A percentile compares a stretch with the other conserved stretches of the same genome.
Conservation (phyloP, 1,139 yeast species). For the Yamadazyma trypodendri region DNA sequence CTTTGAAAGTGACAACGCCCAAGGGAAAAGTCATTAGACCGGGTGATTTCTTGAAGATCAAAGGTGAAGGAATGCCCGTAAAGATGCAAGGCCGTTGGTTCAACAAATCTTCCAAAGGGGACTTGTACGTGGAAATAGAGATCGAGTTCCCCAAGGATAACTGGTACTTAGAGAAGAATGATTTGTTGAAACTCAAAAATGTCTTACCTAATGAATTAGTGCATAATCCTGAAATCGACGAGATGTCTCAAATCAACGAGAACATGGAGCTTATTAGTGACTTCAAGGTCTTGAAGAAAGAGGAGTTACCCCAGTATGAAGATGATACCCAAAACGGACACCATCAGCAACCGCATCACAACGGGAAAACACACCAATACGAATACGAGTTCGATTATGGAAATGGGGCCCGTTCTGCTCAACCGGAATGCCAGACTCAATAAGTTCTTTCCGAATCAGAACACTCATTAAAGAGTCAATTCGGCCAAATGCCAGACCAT, state of each 20-base stretch:
- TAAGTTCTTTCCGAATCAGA: neutral
- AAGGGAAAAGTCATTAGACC: conserved; percentile 81
- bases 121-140: conserved; percentile 66
- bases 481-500: no score
- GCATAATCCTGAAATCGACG: conserved; percentile 24
- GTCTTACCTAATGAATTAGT: conserved; percentile 49
- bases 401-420: conserved; percentile 15
- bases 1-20: conserved; percentile 61
- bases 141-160: conserved; percentile 83
- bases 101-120: conserved; percentile 50
- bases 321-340: conserved; percentile 7
- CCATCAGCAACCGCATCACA: conserved; percentile 7
- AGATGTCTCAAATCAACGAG: conserved; percentile 30
- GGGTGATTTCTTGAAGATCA: conserved; percentile 63
- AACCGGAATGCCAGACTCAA: conserved; percentile 36
- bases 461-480: no score
- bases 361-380: conserved; percentile 12
- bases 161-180: conserved; percentile 73
- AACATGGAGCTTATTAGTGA: conserved; percentile 44
- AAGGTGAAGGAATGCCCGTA: conserved; percentile 86
- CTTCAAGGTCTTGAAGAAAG: conserved; percentile 30
- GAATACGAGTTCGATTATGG: conserved; percentile 6
- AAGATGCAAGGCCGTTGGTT: conserved; percentile 37
- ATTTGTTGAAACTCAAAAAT: conserved; percentile 50
- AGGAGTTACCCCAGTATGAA: conserved; percentile 37